Base-by-base conservation (phyloP, 2,329 filamentous ascomycete genomes). In the Penicillium verrucosum region DNA sequence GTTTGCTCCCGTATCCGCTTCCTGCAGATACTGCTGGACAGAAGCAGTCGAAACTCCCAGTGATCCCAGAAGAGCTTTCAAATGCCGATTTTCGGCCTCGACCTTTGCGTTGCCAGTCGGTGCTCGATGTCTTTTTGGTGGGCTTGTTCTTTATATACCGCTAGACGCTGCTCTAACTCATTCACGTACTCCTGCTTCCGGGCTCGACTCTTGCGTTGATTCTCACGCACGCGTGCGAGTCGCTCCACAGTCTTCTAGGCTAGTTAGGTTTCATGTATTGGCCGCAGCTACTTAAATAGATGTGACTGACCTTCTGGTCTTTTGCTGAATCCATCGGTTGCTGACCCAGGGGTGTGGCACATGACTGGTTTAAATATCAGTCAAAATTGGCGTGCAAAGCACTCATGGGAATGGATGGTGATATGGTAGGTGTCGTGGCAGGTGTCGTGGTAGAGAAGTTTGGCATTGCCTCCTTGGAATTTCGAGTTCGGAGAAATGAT, bases 201-300 rank as follows among this genome's bases (percentile, higher is more conserved):
- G 3, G 73, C 72, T 37, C 73, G 67, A 47, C 73, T 74, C 43
- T 67, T 73, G 34, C 73, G 73, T 51, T 75, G 73, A 34, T 75
- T 75, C 30, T 75, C 73, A 18, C 73, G 62, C 30, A 75, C 64
- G 27, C 73, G 70, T 45, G 83, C 81, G 34, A 71, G 66, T 54
- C 67, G 66, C 30, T 70, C 65, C 32, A 59, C 45, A 47, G 67
- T 63, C 68, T 74, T 46, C 25, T 27, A 6, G 16, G 30, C 41
- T 10, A 50, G 52, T 59, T 37, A 61, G 58, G 29, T n/a, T 29
- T 41, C 30, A 48, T n/a, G 46, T 11, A 11, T 14, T n/a, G 23
- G 7, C 16, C 37, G 14, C n/a, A 23, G n/a, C 18, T 18, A 32
- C n/a, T 25, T 25, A 9, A n/a, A n/a, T 21, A 10, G 27, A 11